phyloP scores from a whole-genome alignment of 306 rosid species.

The Cicer yamashitae region DNA sequence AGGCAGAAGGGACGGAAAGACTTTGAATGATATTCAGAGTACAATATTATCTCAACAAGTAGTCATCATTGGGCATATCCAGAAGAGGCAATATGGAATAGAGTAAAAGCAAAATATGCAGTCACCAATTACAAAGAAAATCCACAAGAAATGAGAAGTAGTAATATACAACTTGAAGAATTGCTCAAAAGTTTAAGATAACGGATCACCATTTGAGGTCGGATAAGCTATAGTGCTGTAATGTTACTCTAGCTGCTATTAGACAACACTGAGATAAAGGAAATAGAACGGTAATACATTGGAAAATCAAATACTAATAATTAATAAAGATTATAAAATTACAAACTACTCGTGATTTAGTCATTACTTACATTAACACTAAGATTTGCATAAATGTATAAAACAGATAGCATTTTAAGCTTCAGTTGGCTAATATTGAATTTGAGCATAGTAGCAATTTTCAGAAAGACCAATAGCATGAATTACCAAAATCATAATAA shows the following conservation, averaged over 20 bases:
- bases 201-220: too few species aligned
- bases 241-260: too few species aligned
- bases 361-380: too few species aligned
- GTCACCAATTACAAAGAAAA: neutral
- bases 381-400: too few species aligned
- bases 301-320: neutral
- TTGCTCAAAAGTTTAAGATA: neutral
- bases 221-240: too few species aligned
- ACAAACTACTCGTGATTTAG: neutral
- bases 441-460: too few species aligned
- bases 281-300: neutral
- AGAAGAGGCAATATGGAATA: neutral
- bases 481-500: too few species aligned
- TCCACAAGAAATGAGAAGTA: neutral
- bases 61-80: constrained; percentile 46
- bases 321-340: neutral
- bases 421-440: too few species aligned
- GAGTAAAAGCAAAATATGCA: neutral
- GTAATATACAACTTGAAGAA: constrained; percentile 1
- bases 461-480: too few species aligned
- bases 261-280: neutral
- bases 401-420: too few species aligned
- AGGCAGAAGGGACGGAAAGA: constrained; percentile 41
- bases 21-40: constrained; percentile 30
- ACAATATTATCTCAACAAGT: constrained; percentile 7